phyloP scores from a whole-genome alignment of 2,329 filamentous ascomycete species.

The Phoma sp. region DNA sequence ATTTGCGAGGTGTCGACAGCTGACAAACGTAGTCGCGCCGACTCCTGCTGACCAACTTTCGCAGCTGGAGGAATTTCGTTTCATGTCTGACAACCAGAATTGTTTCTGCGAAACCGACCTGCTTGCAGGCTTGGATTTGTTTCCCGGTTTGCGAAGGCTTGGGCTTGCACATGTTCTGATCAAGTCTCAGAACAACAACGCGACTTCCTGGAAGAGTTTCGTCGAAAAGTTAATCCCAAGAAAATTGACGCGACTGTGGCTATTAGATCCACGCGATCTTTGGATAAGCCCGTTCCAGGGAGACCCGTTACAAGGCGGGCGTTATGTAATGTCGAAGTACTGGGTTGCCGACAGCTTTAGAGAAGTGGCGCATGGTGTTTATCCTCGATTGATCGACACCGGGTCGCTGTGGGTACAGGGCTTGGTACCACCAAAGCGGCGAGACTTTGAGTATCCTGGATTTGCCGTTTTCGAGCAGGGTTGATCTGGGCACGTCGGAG shows the following conservation, averaged over 20 bases:
- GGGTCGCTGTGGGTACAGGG: not conserved
- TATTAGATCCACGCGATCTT: constrained; percentile 7
- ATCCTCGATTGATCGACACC: constrained; percentile 5
- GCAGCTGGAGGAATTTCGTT: constrained; percentile 1
- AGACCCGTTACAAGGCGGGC: not conserved
- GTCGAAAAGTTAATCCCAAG: not conserved
- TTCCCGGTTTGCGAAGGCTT: constrained; percentile 3
- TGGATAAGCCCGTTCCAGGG: not conserved
- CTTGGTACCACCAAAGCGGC: not conserved
- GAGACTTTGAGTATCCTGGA: constrained; percentile 7
- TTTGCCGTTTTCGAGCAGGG: constrained; percentile 1
- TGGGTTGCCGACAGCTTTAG: not conserved
- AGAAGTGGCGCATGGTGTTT: constrained; percentile 1
- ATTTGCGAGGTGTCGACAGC: not conserved
- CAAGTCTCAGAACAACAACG: not conserved
- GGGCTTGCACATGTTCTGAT: constrained; percentile 10
- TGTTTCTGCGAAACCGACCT: constrained; percentile 1
- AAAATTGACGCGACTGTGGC: constrained; percentile 4
- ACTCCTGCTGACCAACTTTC: not conserved
- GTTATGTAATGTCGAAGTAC: not conserved
- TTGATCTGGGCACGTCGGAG: not conserved
- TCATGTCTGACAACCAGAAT: constrained; percentile 12
- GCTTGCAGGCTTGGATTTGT: not conserved
- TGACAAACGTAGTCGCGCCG: not conserved
- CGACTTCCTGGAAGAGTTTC: not conserved